Evolutionary conservation across 306 rosid species (phyloP), one percentile per base, ranked within the genome.

Genomic region (Vigna hirtella): DNA sequence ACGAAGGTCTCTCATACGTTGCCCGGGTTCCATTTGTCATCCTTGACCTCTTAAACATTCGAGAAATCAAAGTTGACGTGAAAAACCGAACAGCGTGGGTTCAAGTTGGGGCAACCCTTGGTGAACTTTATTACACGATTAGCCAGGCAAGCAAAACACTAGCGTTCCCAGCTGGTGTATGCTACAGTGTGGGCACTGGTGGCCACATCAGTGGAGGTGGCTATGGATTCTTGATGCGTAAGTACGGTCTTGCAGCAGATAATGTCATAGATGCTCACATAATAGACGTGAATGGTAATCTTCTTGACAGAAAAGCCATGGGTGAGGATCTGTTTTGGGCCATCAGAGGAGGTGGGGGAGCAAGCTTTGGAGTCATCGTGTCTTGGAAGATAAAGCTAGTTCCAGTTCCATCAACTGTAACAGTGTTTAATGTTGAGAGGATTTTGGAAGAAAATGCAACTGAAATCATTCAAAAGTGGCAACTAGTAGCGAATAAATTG

Each of bases 291-390:
- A 84, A 88, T 0, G 96, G 91, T 18, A 85, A 72, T 38, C 17
- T 90, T 52, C 88, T 84, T 9, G 88, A 90, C 11, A 83, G 91
- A 51, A 34, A 82, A 61, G 9, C 83, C 12, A 90, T 87, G 93
- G 95, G 93, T 5, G 88, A 88, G 18, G 91, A 90, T 73, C 78
- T 91, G 15, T 91, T 91, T 68, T 91, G 93, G 97, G 96, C 96
- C 1, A 88, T 90, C 20, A 78, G 85, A 58, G 93, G 97, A 6
- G 93, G 95, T 30, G 91, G 91, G 0, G 91, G 89, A 14, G 87
- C 84, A 4, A 87, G 89, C 61, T 92, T 90, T 52, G 93, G 95
- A 7, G 91, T 92, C 6, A 70, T 88, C 2, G 15, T 88, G 2
- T 53, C 91, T 3, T 92, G 85, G 85, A 88, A 79, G 47, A 9